Evolutionary conservation across 352 stramenopile species (phyloP), one percentile per base, ranked within the genome.

Genomic region (Phytophthora pistaciae): DNA sequence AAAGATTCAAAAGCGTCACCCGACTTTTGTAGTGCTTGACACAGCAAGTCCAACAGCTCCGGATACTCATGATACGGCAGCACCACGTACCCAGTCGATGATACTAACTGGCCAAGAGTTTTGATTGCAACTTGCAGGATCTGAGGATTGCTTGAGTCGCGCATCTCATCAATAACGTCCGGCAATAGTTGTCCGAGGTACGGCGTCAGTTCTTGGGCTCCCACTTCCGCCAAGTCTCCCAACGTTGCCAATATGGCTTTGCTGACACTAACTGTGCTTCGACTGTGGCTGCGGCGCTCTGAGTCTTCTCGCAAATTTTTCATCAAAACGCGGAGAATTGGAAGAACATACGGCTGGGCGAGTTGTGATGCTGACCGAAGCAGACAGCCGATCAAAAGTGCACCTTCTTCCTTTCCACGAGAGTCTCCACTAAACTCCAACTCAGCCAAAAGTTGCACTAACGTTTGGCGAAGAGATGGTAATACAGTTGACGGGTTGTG

Each of bases 241-340:
- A 96, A 80, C 21, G 90, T 96, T 42, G 85, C 88, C 16, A 95
- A 72, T 20, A 96, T 94, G 38, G 90, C 88, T 71, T 92, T 92
- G 78, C 89, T 96, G 40, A 96, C 87, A 40, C 80, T 91, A 33
- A 94, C 71, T 0, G 83, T 96, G 40, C 88, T 94, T 46, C 85
- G 82, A 62, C 85, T 94, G 48, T 89, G 87, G 42, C 79, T 89
- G 36, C 87, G 79, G 16, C 78, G 68, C 29, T 83, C 87, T 3
- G 88, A 93, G 49, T 96, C 90, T 78, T 95, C 85, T 20, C 90
- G 87, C 33, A 96, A 54, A 65, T 96, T 96, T 64, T 96, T 94
- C 85, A 96, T 96, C 48, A 96, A 68, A 20, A 90, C 90, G 40
- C 90, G 89, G 20, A 96, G 62, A 56, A 95, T 96, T 20, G 90